These are phyloP conservation scores for Sphaerulina musiva DNA, from an alignment of 2,329 filamentous ascomycete genomes.

Conservation along the genomic window DNA sequence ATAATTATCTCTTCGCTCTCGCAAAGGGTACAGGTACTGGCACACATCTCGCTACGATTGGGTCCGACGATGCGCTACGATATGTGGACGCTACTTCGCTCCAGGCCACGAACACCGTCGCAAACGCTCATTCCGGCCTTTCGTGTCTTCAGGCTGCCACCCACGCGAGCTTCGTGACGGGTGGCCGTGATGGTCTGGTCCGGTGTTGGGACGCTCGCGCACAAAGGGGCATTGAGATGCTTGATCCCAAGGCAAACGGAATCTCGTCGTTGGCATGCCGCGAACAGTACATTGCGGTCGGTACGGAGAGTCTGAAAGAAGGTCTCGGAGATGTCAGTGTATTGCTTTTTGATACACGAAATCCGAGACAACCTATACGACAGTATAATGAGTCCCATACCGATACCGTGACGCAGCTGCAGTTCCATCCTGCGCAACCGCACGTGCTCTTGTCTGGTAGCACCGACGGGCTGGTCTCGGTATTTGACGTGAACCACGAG, in stretches of 20 bases:
- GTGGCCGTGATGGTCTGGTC: constrained; percentile 64
- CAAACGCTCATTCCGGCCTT: constrained; percentile 55
- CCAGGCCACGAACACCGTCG: constrained; percentile 44
- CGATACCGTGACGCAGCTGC: constrained; percentile 55
- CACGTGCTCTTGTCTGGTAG: constrained; percentile 66
- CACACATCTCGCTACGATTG: constrained; percentile 52
- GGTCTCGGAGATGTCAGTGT: constrained; percentile 37
- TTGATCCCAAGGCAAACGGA: constrained; percentile 44
- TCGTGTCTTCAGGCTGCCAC: constrained; percentile 50
- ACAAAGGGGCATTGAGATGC: constrained; percentile 20
- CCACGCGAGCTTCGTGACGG: constrained; percentile 52
- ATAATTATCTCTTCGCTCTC: constrained; percentile 53
- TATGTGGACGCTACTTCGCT: constrained; percentile 57
- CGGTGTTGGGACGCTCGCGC: constrained; percentile 25
- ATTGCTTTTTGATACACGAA: constrained; percentile 39
- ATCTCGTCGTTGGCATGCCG: constrained; percentile 62
- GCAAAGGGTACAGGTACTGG: constrained; percentile 32
- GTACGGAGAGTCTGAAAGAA: constrained; percentile 54
- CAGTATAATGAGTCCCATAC: constrained; percentile 44
- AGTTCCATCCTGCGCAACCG: constrained; percentile 43
- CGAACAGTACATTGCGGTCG: constrained; percentile 58
- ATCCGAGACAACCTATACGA: constrained; percentile 33
- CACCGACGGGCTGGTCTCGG: constrained; percentile 71
- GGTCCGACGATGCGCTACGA: constrained; percentile 64
- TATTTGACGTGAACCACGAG: constrained; percentile 63